Conservation (phyloP, 495 filamentous ascomycete genomes). For the Neurospora terricola region DNA sequence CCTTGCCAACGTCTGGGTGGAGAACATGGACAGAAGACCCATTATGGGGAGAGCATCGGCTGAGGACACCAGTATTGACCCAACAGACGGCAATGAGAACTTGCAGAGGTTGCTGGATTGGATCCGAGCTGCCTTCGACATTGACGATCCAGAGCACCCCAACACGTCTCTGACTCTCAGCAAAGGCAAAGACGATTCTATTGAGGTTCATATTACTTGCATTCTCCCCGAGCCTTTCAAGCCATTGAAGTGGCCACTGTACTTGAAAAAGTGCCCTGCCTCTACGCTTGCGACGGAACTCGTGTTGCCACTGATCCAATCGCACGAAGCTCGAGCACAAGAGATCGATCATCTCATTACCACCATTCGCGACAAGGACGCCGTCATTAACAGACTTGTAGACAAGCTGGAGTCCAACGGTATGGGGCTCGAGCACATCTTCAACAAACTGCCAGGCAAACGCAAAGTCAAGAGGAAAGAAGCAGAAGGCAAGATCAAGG, state of each 20-base stretch:
- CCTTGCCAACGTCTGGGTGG: conserved; percentile 75
- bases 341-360: conserved; percentile 47
- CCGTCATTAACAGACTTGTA: conserved; percentile 59
- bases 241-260: conserved; percentile 60
- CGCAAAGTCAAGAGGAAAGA: conserved; percentile 32
- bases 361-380: conserved; percentile 66
- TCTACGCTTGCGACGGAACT: conserved; percentile 48
- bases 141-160: conserved; percentile 23
- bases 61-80: conserved; percentile 71
- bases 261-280: conserved; percentile 45
- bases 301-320: conserved; percentile 57
- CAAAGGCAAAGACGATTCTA: conserved; percentile 18
- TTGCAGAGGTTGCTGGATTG: conserved; percentile 62
- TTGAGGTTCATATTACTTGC: conserved; percentile 51
- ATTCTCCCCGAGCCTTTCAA: conserved; percentile 57
- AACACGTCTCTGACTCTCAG: conserved; percentile 29
- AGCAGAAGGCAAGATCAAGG: conserved; percentile 43
- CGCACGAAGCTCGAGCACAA: conserved; percentile 39
- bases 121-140: conserved; percentile 51
- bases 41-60: conserved; percentile 59
- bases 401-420: conserved; percentile 69
- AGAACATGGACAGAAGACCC: conserved; percentile 49
- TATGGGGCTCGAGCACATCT: conserved; percentile 56
- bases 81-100: conserved; percentile 65
- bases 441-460: conserved; percentile 53